Conservation (phyloP, 108 stramenopile genomes). For the Mediolabrus comicus region DNA sequence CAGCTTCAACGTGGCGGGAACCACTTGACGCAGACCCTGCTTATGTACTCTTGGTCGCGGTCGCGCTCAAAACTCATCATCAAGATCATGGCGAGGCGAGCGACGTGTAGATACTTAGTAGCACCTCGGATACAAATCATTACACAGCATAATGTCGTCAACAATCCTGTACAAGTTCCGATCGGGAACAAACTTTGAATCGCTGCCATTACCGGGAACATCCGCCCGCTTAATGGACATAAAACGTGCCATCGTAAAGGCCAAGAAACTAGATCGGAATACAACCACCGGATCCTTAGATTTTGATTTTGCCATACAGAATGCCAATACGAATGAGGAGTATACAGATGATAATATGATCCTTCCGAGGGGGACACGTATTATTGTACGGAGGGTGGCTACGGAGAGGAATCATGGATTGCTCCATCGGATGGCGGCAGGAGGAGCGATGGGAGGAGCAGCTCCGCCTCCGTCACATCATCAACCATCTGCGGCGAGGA, state of each 20-base stretch:
- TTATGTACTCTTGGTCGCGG: too few species aligned
- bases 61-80: too few species aligned
- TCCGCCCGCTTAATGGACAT: constrained; percentile 86
- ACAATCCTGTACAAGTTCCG: constrained; percentile 90
- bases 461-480: constrained; percentile 30
- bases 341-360: constrained; percentile 77
- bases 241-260: constrained; percentile 81
- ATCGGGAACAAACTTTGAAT: constrained; percentile 72
- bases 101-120: too few species aligned
- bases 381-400: constrained; percentile 77
- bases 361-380: constrained; percentile 70
- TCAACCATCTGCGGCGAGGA: neutral
- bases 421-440: constrained; percentile 58
- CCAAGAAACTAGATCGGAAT: constrained; percentile 62
- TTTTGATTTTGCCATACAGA: constrained; percentile 75
- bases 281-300: constrained; percentile 54
- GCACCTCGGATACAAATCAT: too few species aligned
- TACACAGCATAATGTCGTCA: constrained; percentile 52
- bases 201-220: constrained; percentile 74
- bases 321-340: constrained; percentile 78
- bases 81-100: too few species aligned
- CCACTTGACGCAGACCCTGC: too few species aligned
- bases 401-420: constrained; percentile 73
- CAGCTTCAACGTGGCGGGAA: too few species aligned
- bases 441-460: constrained; percentile 1